These are phyloP conservation scores for Colletotrichum sp. DNA, from an alignment of 2,329 filamentous ascomycete species.

Conservation along the genomic window DNA sequence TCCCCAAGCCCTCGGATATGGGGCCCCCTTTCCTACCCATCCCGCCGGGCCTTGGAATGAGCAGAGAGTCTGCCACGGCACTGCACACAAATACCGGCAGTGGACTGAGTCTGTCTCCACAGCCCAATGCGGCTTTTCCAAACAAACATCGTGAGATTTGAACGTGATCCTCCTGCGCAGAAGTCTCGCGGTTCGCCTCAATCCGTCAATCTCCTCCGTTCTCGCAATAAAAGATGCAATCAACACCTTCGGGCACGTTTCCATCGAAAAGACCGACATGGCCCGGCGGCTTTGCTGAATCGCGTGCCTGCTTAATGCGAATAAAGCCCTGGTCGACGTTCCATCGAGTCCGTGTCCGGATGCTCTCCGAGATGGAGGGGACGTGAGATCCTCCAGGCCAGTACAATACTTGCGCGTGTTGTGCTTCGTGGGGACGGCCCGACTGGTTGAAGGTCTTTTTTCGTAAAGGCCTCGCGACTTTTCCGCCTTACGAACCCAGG, in stretches of 20 bases:
- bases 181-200: not conserved
- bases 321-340: constrained; percentile 10
- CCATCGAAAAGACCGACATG: constrained; percentile 1
- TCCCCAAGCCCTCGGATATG: not conserved
- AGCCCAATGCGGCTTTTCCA: not conserved
- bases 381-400: not conserved
- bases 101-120: not conserved
- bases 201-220: not conserved
- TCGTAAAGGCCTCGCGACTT: not conserved
- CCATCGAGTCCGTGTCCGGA: constrained; percentile 5
- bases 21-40: not conserved
- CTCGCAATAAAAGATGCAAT: not conserved
- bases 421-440: not conserved
- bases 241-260: not conserved
- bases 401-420: not conserved
- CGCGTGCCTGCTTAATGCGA: not conserved
- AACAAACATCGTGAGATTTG: not conserved
- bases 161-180: not conserved
- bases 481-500: not conserved
- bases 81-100: not conserved
- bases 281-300: not conserved
- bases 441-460: not conserved
- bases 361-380: not conserved
- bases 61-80: not conserved
- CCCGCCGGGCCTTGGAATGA: not conserved